Evolutionary conservation across 768 basidiomycete species (phyloP).

Genomic region (Termitomyces sp.): DNA sequence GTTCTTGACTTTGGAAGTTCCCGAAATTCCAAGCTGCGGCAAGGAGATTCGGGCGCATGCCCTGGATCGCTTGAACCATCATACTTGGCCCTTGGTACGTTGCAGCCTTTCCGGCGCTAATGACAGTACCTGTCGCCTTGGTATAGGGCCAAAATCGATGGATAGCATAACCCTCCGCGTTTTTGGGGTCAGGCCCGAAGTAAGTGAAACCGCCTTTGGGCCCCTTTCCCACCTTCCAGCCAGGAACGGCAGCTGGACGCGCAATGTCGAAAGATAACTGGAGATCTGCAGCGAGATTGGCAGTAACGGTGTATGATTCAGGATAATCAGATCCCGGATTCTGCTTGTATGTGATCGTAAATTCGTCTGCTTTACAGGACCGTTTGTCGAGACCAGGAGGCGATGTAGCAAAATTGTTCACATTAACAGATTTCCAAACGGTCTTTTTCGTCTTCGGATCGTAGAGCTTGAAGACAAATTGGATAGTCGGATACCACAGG

Average conservation of each 20-base stretch:
- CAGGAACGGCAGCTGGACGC: constrained; percentile 66
- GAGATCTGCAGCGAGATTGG: constrained; percentile 72
- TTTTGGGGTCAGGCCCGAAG: constrained; percentile 11
- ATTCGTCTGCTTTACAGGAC: constrained; percentile 82
- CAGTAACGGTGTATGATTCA: constrained; percentile 76
- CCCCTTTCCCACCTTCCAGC: constrained; percentile 89
- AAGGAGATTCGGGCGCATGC: constrained; percentile 93
- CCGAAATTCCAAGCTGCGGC: constrained; percentile 95
- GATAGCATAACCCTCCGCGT: constrained; percentile 7
- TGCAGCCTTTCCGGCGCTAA: constrained; percentile 56
- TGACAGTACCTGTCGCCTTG: constrained; percentile 51
- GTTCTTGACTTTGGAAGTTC: constrained; percentile 75
- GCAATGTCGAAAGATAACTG: constrained; percentile 73
- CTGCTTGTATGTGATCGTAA: constrained; percentile 63
- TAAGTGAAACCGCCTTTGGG: constrained; percentile 86
- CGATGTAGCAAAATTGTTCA: constrained; percentile 70
- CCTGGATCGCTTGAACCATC: constrained; percentile 96
- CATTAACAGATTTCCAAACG: constrained; percentile 85
- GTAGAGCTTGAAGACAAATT: constrained; percentile 88
- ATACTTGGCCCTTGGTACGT: constrained; percentile 63
- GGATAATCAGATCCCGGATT: constrained; percentile 51
- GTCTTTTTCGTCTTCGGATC: constrained; percentile 70
- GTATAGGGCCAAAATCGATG: constrained; percentile 7
- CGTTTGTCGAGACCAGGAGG: constrained; percentile 80
- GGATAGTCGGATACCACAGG: constrained; percentile 90